phyloP scores from a whole-genome alignment of 2,329 filamentous ascomycete species.

The Botrytis hyacinthi region DNA sequence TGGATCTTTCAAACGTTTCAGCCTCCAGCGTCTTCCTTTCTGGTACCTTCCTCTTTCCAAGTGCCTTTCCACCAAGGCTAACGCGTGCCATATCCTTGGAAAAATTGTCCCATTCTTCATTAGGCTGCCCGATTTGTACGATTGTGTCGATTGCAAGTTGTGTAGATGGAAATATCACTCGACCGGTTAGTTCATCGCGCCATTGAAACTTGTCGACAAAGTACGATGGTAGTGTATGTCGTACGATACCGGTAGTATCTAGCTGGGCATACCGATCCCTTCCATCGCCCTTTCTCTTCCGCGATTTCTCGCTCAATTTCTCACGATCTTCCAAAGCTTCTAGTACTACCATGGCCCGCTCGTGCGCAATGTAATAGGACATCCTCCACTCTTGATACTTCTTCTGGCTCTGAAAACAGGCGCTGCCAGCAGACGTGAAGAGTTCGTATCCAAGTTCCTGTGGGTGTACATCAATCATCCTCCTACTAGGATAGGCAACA shows the following conservation, averaged over 20 bases:
- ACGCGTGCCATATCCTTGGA: background rate
- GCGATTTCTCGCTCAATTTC: background rate
- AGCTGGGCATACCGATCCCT: background rate
- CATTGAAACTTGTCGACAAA: background rate
- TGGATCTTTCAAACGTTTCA: background rate
- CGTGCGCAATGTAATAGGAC: background rate
- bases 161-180: background rate
- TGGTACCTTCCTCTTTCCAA: background rate
- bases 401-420: background rate
- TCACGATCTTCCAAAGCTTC: background rate
- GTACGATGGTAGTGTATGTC: background rate
- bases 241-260: background rate
- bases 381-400: background rate
- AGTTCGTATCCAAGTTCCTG: background rate
- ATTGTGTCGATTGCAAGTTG: background rate
- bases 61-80: background rate
- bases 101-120: background rate
- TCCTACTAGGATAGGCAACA: background rate
- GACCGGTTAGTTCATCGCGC: background rate
- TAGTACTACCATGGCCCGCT: background rate
- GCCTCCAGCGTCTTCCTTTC: background rate
- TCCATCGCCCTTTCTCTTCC: background rate
- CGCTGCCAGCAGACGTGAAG: background rate
- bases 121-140: background rate
- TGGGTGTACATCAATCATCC: background rate